phyloP scores from a whole-genome alignment of 2,329 filamentous ascomycete genomes.

The Clarireedia paspali region DNA sequence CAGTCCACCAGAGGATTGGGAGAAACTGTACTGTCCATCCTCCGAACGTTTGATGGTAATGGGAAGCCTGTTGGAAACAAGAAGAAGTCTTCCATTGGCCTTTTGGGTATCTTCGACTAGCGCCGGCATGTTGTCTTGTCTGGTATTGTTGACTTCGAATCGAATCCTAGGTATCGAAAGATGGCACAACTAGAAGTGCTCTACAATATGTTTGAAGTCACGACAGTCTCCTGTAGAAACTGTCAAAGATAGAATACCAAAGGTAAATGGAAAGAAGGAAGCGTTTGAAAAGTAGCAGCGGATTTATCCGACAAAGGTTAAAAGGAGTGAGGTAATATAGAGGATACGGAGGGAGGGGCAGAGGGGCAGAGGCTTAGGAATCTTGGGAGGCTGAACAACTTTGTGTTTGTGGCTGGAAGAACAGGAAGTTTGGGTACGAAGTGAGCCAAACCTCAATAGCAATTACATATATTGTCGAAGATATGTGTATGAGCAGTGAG shows the following conservation, averaged over 20 bases:
- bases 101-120: conserved; percentile 17
- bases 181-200: not conserved
- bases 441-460: not conserved
- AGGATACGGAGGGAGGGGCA: not conserved
- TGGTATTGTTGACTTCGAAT: not conserved
- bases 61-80: conserved; percentile 90
- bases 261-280: not conserved
- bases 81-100: conserved; percentile 49
- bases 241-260: not conserved
- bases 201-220: not conserved
- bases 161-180: not conserved
- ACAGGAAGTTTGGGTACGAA: not conserved
- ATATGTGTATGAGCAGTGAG: not conserved
- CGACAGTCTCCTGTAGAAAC: not conserved
- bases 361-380: not conserved
- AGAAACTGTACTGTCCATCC: conserved; percentile 86
- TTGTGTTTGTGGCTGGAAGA: too few species aligned
- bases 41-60: conserved; percentile 94
- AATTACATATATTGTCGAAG: not conserved
- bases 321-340: not conserved
- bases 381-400: not conserved
- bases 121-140: conserved; percentile 19
- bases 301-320: not conserved
- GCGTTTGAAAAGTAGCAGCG: not conserved
- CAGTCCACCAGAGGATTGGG: conserved; percentile 93